A percentile compares a stretch with the other conserved stretches of the same genome.
phyloP scores from a whole-genome alignment of 2,329 filamentous ascomycete species.

The Akanthomyces muscarius region DNA sequence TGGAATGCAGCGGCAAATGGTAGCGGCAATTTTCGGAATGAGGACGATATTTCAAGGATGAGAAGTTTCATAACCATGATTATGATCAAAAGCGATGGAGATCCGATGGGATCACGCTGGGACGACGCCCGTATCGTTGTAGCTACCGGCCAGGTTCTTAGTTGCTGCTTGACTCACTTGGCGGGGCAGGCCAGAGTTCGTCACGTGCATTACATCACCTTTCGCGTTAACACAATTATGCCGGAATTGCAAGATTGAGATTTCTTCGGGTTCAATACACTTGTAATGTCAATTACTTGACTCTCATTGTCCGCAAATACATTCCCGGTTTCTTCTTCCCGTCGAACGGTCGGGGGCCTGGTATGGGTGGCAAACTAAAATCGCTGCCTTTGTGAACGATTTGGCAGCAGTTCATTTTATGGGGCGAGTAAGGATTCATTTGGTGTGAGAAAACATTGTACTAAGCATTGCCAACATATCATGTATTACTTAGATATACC shows the following conservation, averaged over 20 bases:
- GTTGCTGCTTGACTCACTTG: slow-evolving; percentile 21
- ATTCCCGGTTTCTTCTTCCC: not conserved
- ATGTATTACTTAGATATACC: slow-evolving; percentile 34
- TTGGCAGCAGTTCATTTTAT: not conserved
- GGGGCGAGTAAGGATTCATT: not conserved
- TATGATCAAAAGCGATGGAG: slow-evolving; percentile 6
- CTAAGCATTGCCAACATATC: slow-evolving; percentile 23
- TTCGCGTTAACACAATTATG: not conserved
- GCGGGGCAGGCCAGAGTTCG: slow-evolving; percentile 17
- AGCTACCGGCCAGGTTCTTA: slow-evolving; percentile 17
- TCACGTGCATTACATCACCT: slow-evolving; percentile 11
- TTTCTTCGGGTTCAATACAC: not conserved
- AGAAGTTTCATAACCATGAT: not conserved
- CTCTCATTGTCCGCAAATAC: not conserved
- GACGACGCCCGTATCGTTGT: slow-evolving; percentile 27
- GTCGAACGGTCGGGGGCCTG: not conserved
- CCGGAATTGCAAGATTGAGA: not conserved
- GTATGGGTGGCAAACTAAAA: not conserved
- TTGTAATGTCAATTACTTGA: not conserved
- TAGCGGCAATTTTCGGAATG: not conserved
- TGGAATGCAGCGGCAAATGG: not conserved
- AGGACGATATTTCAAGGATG: not conserved
- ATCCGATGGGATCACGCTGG: slow-evolving; percentile 26
- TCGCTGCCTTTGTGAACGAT: not conserved
- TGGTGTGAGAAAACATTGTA: not conserved